phyloP scores from a whole-genome alignment of 2,329 filamentous ascomycete species.

The Aspergillus pseudoviridinutans region DNA sequence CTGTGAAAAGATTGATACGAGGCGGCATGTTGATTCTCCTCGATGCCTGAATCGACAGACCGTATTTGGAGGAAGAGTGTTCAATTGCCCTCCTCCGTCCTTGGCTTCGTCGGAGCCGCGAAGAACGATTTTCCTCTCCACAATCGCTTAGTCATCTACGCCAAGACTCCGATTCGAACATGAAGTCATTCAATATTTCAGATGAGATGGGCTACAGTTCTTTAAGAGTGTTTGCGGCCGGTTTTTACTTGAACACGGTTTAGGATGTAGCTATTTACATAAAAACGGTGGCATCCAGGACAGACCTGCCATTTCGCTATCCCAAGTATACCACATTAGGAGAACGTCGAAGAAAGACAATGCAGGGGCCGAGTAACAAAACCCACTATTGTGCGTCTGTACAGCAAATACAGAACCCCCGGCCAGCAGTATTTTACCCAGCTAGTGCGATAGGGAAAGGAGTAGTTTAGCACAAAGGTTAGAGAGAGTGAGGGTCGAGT shows the following conservation, averaged over 20 bases:
- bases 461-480: background rate
- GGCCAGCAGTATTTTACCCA: conserved; percentile 12
- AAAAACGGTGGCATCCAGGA: background rate
- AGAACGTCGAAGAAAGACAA: background rate
- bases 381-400: background rate
- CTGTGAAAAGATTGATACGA: conserved; percentile 48
- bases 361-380: background rate
- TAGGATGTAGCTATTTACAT: background rate
- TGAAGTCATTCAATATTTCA: background rate
- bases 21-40: conserved; percentile 48
- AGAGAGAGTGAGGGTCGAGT: background rate
- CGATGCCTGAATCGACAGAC: background rate
- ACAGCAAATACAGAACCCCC: background rate
- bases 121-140: conserved; percentile 24
- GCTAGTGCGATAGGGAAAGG: background rate
- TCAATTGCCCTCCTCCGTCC: background rate
- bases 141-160: conserved; percentile 17
- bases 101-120: conserved; percentile 1
- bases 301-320: background rate
- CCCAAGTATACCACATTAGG: background rate
- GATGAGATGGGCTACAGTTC: background rate
- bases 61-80: background rate
- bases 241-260: background rate
- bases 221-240: background rate
- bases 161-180: conserved; percentile 7